These are phyloP conservation scores for Neodidymelliopsis sp. DNA, from an alignment of 2,329 filamentous ascomycete species.

Conservation along the genomic window DNA sequence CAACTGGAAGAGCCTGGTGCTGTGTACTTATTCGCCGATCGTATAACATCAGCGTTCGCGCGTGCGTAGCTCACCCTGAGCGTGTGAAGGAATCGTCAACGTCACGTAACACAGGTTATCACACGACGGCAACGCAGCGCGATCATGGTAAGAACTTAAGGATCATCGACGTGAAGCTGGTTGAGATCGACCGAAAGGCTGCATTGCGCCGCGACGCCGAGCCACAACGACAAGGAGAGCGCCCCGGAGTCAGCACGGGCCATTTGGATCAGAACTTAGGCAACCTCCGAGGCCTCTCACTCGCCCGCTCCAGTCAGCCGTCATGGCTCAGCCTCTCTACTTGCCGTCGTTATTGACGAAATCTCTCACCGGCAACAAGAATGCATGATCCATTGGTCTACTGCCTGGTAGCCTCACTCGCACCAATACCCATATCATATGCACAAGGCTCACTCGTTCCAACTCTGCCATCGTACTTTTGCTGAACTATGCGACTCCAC, in stretches of 20 bases:
- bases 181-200: neutral
- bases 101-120: neutral
- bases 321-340: constrained; percentile 16
- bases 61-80: no score
- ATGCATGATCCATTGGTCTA: constrained; percentile 9
- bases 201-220: neutral
- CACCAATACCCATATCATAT: constrained; percentile 11
- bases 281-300: constrained; percentile 6
- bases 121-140: neutral
- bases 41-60: no score
- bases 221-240: constrained; percentile 4
- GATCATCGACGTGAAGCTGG: neutral
- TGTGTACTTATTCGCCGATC: no score
- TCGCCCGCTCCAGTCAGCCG: constrained; percentile 6
- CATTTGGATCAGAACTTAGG: neutral
- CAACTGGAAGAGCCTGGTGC: no score
- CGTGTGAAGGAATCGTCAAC: neutral
- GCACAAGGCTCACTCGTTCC: constrained; percentile 15
- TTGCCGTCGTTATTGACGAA: constrained; percentile 13
- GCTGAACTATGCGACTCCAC: constrained; percentile 9
- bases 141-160: neutral
- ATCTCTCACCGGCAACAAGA: constrained; percentile 27
- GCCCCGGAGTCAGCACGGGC: neutral
- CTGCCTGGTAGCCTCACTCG: constrained; percentile 24
- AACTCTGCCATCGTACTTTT: constrained; percentile 1